A percentile compares a stretch with the other conserved stretches of the same genome.
Evolutionary conservation across 495 filamentous ascomycete species (phyloP).

Genomic region (Bathelium albidoporum): DNA sequence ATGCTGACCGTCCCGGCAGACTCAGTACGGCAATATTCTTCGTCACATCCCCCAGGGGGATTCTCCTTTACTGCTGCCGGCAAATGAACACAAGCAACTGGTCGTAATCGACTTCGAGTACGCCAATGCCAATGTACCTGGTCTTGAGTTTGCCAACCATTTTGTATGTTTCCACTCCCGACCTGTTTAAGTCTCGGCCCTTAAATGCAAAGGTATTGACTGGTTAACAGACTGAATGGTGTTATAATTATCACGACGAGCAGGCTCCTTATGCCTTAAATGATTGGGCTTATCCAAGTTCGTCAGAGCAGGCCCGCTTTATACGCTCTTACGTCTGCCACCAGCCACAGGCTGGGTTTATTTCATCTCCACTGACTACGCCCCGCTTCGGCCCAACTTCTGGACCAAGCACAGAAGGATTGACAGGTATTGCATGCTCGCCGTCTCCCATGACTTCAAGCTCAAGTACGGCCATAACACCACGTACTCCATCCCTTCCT

Average conservation of each 20-base stretch:
- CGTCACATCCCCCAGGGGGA: conserved; percentile 73
- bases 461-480: background rate
- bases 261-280: conserved; percentile 54
- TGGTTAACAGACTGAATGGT: conserved; percentile 65
- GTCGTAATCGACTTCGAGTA: conserved; percentile 99
- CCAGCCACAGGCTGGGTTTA: conserved; percentile 44
- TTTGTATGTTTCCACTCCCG: conserved; percentile 47
- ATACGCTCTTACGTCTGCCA: conserved; percentile 81
- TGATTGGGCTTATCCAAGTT: conserved; percentile 59
- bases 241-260: conserved; percentile 86
- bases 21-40: conserved; percentile 96
- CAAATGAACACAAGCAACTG: conserved; percentile 88
- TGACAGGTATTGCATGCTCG: conserved; percentile 29
- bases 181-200: background rate
- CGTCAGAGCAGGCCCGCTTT: conserved; percentile 74
- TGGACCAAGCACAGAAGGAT: conserved; percentile 28
- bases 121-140: conserved; percentile 76
- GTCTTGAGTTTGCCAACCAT: conserved; percentile 93
- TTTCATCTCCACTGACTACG: conserved; percentile 43
- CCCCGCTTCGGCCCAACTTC: conserved; percentile 22
- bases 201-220: no score
- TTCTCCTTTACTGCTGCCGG: conserved; percentile 78
- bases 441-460: conserved; percentile 23
- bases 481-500: background rate
- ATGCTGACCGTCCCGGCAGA: no score